phyloP scores from a whole-genome alignment of 805 yeast genomes.

The Monosporozyma aerobia region DNA sequence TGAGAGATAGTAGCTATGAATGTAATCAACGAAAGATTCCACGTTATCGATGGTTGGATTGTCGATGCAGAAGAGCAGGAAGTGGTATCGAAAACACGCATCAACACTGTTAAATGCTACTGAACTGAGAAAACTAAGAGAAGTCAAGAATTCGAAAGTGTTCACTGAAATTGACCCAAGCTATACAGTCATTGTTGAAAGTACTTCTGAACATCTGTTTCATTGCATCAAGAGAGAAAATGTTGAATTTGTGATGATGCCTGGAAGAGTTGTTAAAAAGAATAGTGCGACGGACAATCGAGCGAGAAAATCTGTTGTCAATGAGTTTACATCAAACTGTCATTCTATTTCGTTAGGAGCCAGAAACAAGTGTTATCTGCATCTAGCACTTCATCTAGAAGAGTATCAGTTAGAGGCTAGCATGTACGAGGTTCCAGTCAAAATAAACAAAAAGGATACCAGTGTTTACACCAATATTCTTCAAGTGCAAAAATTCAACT shows the following conservation, averaged over 20 bases:
- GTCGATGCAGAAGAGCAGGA: no score
- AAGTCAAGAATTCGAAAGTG: no score
- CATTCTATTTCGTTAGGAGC: background rate
- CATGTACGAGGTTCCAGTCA: background rate
- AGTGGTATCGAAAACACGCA: no score
- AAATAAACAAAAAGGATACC: background rate
- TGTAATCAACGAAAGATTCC: no score
- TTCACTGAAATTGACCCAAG: no score
- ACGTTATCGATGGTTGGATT: no score
- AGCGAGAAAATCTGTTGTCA: background rate
- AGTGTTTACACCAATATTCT: background rate
- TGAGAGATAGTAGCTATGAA: no score
- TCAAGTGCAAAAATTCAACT: background rate
- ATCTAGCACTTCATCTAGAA: background rate
- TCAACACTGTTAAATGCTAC: no score
- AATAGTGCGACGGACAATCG: background rate
- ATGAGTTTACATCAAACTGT: background rate
- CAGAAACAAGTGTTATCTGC: background rate
- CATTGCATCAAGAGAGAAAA: background rate
- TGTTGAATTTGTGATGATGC: background rate
- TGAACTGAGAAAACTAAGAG: no score
- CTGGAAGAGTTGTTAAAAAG: background rate
- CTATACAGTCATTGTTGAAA: background rate
- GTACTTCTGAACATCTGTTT: background rate
- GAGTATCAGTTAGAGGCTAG: background rate